Percentiles rank a stretch among this genome's conserved stretches.
Evolutionary conservation across 495 filamentous ascomycete species (phyloP).

Genomic region (Echria macrotheca): DNA sequence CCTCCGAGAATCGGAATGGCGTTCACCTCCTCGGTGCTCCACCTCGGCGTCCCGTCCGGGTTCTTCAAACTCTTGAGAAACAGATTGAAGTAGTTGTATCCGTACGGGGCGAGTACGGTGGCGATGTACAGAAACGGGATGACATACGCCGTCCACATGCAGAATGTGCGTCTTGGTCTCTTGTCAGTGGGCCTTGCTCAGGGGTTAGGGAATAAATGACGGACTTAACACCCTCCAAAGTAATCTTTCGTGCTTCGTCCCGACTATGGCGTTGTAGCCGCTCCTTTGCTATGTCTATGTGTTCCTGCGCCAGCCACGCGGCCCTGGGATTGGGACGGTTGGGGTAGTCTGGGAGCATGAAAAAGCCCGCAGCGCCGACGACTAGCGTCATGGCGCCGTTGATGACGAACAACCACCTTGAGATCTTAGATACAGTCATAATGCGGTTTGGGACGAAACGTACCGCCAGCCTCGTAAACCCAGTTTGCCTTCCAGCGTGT

Average conservation of each 20-base stretch:
- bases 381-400: slow-evolving; percentile 45
- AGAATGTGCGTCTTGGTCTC: slow-evolving; percentile 24
- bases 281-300: slow-evolving; percentile 23
- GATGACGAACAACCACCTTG: slow-evolving; percentile 48
- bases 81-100: slow-evolving; percentile 38
- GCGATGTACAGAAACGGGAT: slow-evolving; percentile 32
- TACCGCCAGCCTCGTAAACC: slow-evolving; percentile 50
- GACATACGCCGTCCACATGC: slow-evolving; percentile 32
- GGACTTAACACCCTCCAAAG: slow-evolving; percentile 31
- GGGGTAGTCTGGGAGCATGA: slow-evolving; percentile 48
- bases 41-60: slow-evolving; percentile 29
- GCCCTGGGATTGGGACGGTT: slow-evolving; percentile 33
- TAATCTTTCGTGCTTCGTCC: slow-evolving; percentile 32
- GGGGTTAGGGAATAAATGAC: too few species aligned
- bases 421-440: too few species aligned
- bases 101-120: slow-evolving; percentile 34
- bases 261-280: slow-evolving; percentile 30
- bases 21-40: slow-evolving; percentile 34
- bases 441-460: too few species aligned
- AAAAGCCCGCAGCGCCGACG: slow-evolving; percentile 42
- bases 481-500: slow-evolving; percentile 39
- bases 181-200: too few species aligned
- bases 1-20: slow-evolving; percentile 34
- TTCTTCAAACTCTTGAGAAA: slow-evolving; percentile 33
- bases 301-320: slow-evolving; percentile 30